Base-by-base conservation (phyloP, 345 rosid genomes). In the Eucalyptus brandiana region DNA sequence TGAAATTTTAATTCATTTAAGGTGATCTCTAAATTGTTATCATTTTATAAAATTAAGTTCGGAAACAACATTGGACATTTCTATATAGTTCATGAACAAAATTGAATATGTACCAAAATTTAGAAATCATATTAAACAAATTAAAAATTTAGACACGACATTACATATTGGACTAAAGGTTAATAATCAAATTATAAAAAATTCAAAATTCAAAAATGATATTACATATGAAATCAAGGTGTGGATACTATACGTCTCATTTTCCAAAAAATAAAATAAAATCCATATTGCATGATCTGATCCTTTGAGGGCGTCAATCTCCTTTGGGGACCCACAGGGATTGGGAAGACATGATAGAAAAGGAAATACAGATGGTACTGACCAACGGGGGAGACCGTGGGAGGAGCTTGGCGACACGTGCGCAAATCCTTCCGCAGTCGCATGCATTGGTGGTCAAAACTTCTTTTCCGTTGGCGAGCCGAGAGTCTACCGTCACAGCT, bases 11-110 rank as follows among this genome's bases (percentile, higher is more conserved):
- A 56, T 56, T 24, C 9, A 56, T 56, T 56, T 26, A 56, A 56
- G 11, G 30, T 56, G 30, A 24, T 56, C 21, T 24, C 1, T 56
- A 1, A 56, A 56, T 56, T 10, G 6, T 4, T 24, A 56, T 24
- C 28, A 4, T 56, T 56, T 23, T 56, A 56, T 56, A 24, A 56
- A 56, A 56, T 56, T 24, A 56, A 24, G 30, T 56, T 56, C 1
- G 2, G 0, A 10, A 21, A 56, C 0, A 56, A 56, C 1, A 56
- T 56, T 9, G 1, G 1, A 8, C 4, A 53, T 53, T 53, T 53
- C 4, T 4, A 53, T 53, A 3, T 19, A 53, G 0, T 19, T 19
- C 4, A 51, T 0, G 4, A 19, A 53, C 10, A 53, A 53, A 53
- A 53, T 7, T 19, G 1, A 53, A 53, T 53, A 53, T 19, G 56